A percentile compares a stretch with the other conserved stretches of the same genome.
phyloP scores from a whole-genome alignment of 2,329 filamentous ascomycete genomes.

The Plectosphaerella sp. region DNA sequence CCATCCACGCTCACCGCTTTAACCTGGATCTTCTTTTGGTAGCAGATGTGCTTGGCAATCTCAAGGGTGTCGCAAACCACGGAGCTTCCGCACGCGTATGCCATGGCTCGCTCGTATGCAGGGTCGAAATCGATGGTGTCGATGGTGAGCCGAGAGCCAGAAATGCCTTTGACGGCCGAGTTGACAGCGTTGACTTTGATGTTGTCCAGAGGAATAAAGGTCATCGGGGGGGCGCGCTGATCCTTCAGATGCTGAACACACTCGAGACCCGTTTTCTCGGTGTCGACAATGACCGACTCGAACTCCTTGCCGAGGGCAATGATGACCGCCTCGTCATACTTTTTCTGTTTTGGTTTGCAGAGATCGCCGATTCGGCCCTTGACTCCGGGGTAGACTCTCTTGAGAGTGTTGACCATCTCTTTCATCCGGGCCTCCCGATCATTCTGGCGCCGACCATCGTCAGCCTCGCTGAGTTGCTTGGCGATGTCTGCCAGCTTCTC shows the following conservation, averaged over 20 bases:
- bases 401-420: slow-evolving; percentile 80
- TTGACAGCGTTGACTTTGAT: slow-evolving; percentile 93
- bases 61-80: slow-evolving; percentile 88
- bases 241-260: slow-evolving; percentile 94
- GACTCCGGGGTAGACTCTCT: slow-evolving; percentile 87
- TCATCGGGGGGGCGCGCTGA: slow-evolving; percentile 80
- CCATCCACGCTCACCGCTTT: slow-evolving; percentile 94
- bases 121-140: slow-evolving; percentile 94
- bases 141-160: slow-evolving; percentile 82
- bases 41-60: slow-evolving; percentile 86
- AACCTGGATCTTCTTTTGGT: slow-evolving; percentile 76
- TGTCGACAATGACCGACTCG: slow-evolving; percentile 91
- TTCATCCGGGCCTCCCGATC: slow-evolving; percentile 75
- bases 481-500: slow-evolving; percentile 83
- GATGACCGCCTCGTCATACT: slow-evolving; percentile 88
- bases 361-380: slow-evolving; percentile 86
- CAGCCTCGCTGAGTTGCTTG: slow-evolving; percentile 76
- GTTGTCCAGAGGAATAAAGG: slow-evolving; percentile 94
- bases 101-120: slow-evolving; percentile 84
- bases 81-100: slow-evolving; percentile 89
- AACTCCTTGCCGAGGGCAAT: slow-evolving; percentile 90
- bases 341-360: slow-evolving; percentile 95
- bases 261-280: slow-evolving; percentile 87
- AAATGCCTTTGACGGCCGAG: slow-evolving; percentile 83
- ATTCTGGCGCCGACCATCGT: slow-evolving; percentile 80